Evolutionary conservation across 306 rosid species (phyloP), one percentile per base, ranked within the genome.

Genomic region (Corylus americana): DNA sequence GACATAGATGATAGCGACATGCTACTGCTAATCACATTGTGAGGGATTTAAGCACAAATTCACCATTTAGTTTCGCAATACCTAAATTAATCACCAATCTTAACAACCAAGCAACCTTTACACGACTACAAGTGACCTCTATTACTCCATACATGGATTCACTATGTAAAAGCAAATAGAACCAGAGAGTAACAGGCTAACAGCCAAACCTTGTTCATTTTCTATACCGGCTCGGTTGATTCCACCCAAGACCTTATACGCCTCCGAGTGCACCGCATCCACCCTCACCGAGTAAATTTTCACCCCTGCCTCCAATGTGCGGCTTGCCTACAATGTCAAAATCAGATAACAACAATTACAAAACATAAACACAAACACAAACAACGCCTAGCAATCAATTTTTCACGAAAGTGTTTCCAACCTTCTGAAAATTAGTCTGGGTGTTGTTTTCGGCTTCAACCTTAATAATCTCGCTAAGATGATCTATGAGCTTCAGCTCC

Each of bases 391-490:
- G 12, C 71, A 66, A 66, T 7, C 20, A 37, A 74, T 47, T 55
- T 61, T 55, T 20, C 70, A 62, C 20, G 17, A 35, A 64, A 57
- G 58, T 5, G 53, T 39, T 48, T 44, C 45, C 39, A 54, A 90
- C 91, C 94, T 88, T 88, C 57, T 84, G 94, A 80, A 90, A 90
- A 81, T 90, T 84, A 7, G 90, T 86, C 84, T 86, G 90, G 1
- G 78, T 49, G 49, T 90, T 87, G 5, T 69, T 81, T 55, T 86
- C 90, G 37, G 80, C 80, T 71, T 86, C 90, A 68, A 79, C 87
- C 64, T 84, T 88, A 51, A 90, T 86, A 63, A 88, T 77, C 74
- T 90, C 90, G 11, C 86, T 79, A 31, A 90, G 82, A 73, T 88
- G 87, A 76, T 90, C 90, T 12, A 88, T 88, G 81, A 90, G 79